These are phyloP conservation scores for Beauveria asiatica DNA, from an alignment of 2,329 filamentous ascomycete genomes.

Conservation along the genomic window DNA sequence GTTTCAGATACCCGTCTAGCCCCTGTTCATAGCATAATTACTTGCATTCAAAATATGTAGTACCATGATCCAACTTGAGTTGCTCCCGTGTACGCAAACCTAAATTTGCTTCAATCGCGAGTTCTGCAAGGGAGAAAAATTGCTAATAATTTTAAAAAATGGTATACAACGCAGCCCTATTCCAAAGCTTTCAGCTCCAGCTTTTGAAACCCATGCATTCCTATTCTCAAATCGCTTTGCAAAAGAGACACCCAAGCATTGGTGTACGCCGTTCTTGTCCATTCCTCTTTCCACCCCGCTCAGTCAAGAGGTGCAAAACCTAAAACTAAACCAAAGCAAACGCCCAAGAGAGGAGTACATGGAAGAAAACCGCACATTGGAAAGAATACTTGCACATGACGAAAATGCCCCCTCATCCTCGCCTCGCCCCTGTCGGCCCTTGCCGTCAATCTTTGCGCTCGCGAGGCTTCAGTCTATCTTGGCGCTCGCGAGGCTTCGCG, in stretches of 20 bases:
- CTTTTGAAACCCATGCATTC: neutral
- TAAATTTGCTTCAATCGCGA: neutral
- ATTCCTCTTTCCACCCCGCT: neutral
- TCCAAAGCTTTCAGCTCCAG: neutral
- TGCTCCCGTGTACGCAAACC: neutral
- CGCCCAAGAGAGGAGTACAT: neutral
- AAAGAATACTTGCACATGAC: neutral
- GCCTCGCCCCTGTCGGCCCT: neutral
- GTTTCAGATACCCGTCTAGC: neutral
- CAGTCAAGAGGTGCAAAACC: neutral
- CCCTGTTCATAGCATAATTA: neutral
- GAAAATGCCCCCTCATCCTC: neutral
- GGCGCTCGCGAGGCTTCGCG: slow-evolving; percentile 58
- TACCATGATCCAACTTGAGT: neutral
- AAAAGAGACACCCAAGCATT: neutral
- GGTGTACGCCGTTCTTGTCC: neutral
- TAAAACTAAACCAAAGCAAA: neutral
- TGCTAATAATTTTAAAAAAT: neutral
- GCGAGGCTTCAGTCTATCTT: slow-evolving; percentile 56
- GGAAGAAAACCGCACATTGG: neutral
- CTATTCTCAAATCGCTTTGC: neutral
- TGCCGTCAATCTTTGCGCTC: no score
- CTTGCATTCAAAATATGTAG: neutral
- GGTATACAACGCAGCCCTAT: neutral
- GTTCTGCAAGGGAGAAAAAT: neutral